A percentile compares a stretch with the other conserved stretches of the same genome.
phyloP scores from a whole-genome alignment of 352 stramenopile genomes.

The Phytophthora rubi region DNA sequence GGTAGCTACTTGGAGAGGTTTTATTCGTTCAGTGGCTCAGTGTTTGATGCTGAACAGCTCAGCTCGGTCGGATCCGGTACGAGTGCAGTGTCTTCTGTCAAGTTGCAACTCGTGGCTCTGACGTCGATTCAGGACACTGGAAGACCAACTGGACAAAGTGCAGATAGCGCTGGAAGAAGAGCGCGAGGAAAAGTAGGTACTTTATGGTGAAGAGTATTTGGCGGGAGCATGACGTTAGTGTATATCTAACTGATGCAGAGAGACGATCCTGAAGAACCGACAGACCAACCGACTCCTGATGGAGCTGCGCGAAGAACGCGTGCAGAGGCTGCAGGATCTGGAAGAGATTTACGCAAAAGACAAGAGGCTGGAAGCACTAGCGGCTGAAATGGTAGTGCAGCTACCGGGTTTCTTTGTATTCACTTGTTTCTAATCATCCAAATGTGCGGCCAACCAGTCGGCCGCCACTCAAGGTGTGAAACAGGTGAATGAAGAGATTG shows the following conservation, averaged over 20 bases:
- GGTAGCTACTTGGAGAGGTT: constrained; percentile 7
- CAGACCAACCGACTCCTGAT: constrained; percentile 72
- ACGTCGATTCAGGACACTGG: constrained; percentile 40
- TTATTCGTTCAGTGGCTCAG: not conserved
- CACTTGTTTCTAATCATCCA: not conserved
- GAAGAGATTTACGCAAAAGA: constrained; percentile 86
- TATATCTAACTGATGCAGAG: constrained; percentile 32
- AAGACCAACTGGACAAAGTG: constrained; percentile 71
- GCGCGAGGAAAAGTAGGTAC: constrained; percentile 66
- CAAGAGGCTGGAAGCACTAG: constrained; percentile 68
- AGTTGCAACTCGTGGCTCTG: not conserved
- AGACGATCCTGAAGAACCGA: constrained; percentile 75
- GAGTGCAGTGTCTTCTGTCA: not conserved
- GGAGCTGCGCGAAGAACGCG: constrained; percentile 76
- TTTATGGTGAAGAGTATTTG: not conserved
- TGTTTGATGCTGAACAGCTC: constrained; percentile 40
- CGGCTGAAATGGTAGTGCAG: constrained; percentile 59
- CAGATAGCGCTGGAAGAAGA: constrained; percentile 74
- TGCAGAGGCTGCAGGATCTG: constrained; percentile 78
- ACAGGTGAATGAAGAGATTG: constrained; percentile 65
- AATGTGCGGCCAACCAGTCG: constrained; percentile 34
- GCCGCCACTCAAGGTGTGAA: constrained; percentile 48
- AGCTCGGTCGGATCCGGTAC: constrained; percentile 68
- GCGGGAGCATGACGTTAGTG: no score
- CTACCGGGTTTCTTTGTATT: not conserved